phyloP scores from a whole-genome alignment of 2,329 filamentous ascomycete genomes.

The Paecilomyces variotii region DNA sequence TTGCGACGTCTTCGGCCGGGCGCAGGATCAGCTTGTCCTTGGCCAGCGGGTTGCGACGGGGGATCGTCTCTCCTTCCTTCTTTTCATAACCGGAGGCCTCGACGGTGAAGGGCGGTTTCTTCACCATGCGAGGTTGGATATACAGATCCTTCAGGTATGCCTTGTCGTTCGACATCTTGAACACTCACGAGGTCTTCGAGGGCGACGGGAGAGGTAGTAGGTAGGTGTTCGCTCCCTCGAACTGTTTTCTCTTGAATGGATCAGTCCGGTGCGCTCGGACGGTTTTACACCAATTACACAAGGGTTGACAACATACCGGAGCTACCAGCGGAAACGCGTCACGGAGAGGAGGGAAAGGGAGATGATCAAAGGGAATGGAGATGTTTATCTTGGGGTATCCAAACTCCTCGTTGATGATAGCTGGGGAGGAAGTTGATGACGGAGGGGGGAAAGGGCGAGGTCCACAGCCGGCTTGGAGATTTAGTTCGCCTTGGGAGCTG shows the following conservation, averaged over 20 bases:
- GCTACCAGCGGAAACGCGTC: background rate
- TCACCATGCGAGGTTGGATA: constrained; percentile 47
- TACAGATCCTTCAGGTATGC: constrained; percentile 3
- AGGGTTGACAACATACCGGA: background rate
- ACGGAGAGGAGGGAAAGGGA: background rate
- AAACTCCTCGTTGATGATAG: constrained; percentile 4
- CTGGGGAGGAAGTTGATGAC: constrained; percentile 1
- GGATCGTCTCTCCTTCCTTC: constrained; percentile 73
- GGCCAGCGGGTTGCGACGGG: constrained; percentile 63
- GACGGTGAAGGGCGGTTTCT: constrained; percentile 66
- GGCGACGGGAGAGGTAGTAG: background rate
- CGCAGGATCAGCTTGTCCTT: constrained; percentile 61
- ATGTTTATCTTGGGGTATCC: background rate
- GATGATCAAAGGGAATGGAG: background rate
- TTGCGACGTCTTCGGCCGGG: constrained; percentile 62
- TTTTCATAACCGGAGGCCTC: constrained; percentile 61
- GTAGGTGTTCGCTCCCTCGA: background rate
- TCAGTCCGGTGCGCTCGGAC: background rate
- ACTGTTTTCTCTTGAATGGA: background rate
- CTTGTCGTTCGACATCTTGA: constrained; percentile 26
- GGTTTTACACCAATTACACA: background rate
- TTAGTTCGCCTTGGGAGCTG: background rate
- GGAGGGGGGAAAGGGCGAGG: background rate
- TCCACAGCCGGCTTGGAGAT: background rate
- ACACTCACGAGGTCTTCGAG: background rate